Conservation (phyloP, 768 basidiomycete species). For the Naganishia vaughanmartiniae region DNA sequence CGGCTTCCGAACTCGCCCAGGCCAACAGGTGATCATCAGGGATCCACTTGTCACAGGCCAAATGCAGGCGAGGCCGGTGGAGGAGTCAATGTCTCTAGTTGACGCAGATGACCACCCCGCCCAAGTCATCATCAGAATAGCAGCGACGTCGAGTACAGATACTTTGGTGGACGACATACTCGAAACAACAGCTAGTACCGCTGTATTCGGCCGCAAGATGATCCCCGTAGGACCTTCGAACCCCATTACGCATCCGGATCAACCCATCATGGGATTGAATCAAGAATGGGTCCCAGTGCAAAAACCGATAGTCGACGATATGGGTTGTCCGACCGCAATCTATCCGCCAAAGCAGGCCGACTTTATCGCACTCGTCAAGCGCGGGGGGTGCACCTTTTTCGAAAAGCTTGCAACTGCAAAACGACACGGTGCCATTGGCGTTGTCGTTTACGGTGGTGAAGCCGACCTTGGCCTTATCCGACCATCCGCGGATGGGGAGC, state of each 20-base stretch:
- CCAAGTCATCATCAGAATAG: not conserved
- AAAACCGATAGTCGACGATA: slow-evolving; percentile 27
- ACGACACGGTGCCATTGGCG: slow-evolving; percentile 69
- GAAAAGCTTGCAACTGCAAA: slow-evolving; percentile 73
- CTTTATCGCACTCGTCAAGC: slow-evolving; percentile 60
- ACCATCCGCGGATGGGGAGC: slow-evolving; percentile 40
- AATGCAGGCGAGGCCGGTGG: slow-evolving; percentile 39
- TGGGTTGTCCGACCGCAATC: slow-evolving; percentile 9
- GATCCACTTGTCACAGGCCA: slow-evolving; percentile 57
- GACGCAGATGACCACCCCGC: slow-evolving; percentile 52
- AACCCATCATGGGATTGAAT: slow-evolving; percentile 12
- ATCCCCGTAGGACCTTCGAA: not conserved
- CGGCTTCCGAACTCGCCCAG: slow-evolving; percentile 62
- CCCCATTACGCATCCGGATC: not conserved
- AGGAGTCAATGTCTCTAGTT: slow-evolving; percentile 58
- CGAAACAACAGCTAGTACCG: slow-evolving; percentile 23
- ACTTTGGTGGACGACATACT: not conserved
- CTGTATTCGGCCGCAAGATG: slow-evolving; percentile 25
- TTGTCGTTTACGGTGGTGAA: slow-evolving; percentile 61
- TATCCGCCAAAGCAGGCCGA: not conserved
- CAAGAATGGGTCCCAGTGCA: slow-evolving; percentile 5
- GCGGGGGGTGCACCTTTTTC: slow-evolving; percentile 84
- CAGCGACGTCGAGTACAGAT: slow-evolving; percentile 20
- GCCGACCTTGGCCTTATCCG: slow-evolving; percentile 37
- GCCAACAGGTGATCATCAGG: slow-evolving; percentile 79